Percentiles rank a stretch among this genome's conserved stretches.
Conservation (phyloP, 2,329 filamentous ascomycete genomes). For the Colletotrichum lini region DNA sequence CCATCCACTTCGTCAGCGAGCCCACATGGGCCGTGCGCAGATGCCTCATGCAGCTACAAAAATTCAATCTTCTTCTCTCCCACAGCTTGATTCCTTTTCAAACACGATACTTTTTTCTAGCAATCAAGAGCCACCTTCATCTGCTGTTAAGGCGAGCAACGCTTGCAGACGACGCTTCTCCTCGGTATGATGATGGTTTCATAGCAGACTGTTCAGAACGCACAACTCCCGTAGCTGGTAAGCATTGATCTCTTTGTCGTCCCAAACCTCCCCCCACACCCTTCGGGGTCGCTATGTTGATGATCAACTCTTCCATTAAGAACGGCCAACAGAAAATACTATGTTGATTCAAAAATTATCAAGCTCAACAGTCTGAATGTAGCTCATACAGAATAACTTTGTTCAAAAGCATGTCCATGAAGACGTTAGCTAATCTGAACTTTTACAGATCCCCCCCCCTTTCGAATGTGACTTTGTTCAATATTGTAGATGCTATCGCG, state of each 20-base stretch:
- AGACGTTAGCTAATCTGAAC: neutral
- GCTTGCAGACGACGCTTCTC: neutral
- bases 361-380: constrained; percentile 44
- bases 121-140: too few relatives aligned
- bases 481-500: too few relatives aligned
- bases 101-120: neutral
- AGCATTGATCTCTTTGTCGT: neutral
- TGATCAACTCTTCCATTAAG: constrained; percentile 43
- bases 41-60: constrained; percentile 12
- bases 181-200: neutral
- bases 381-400: neutral
- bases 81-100: neutral
- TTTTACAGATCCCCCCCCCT: neutral
- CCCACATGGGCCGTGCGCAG: constrained; percentile 13
- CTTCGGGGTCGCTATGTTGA: constrained; percentile 30
- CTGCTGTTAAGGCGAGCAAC: neutral
- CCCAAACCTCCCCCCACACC: neutral
- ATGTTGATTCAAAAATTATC: constrained; percentile 43
- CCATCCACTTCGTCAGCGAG: neutral
- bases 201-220: neutral
- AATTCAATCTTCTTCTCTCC: neutral
- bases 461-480: neutral
- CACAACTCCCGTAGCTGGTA: neutral
- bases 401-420: neutral
- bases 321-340: constrained; percentile 43